Conservation (phyloP, 73 alveolate genomes). For the Urostyla sp. region DNA sequence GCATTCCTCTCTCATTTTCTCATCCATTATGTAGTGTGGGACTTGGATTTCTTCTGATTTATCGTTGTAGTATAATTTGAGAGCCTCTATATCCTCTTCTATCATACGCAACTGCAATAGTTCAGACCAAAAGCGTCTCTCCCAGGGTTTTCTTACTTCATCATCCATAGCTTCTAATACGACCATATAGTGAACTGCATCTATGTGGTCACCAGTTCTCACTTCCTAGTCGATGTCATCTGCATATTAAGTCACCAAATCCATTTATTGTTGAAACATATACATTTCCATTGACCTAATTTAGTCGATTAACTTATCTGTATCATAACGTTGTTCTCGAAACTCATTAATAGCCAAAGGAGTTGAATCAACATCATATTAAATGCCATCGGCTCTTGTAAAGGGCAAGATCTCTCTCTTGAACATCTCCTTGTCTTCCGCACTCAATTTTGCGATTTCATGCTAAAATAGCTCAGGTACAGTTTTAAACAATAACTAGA, state of each 20-base stretch:
- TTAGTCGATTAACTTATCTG: constrained; percentile 34
- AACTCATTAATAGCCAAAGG: not conserved
- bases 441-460: constrained; percentile 59
- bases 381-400: constrained; percentile 68
- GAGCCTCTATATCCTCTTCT: constrained; percentile 57
- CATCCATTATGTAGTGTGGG: constrained; percentile 63
- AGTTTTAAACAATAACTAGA: constrained; percentile 65
- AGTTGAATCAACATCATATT: constrained; percentile 57
- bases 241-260: constrained; percentile 34
- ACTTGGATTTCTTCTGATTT: not conserved
- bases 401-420: constrained; percentile 12
- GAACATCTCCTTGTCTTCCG: constrained; percentile 36
- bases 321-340: not conserved
- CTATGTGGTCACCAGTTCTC: constrained; percentile 38
- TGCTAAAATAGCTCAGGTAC: constrained; percentile 82
- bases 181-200: constrained; percentile 31
- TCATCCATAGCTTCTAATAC: constrained; percentile 62
- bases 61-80: constrained; percentile 1
- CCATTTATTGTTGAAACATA: constrained; percentile 41
- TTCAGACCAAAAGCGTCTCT: constrained; percentile 50
- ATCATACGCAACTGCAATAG: constrained; percentile 53
- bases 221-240: constrained; percentile 47
- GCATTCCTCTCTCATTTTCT: constrained; percentile 50
- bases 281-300: constrained; percentile 62
- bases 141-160: constrained; percentile 64